Conservation (phyloP, 352 stramenopile genomes). For the Phytophthora sojae region DNA sequence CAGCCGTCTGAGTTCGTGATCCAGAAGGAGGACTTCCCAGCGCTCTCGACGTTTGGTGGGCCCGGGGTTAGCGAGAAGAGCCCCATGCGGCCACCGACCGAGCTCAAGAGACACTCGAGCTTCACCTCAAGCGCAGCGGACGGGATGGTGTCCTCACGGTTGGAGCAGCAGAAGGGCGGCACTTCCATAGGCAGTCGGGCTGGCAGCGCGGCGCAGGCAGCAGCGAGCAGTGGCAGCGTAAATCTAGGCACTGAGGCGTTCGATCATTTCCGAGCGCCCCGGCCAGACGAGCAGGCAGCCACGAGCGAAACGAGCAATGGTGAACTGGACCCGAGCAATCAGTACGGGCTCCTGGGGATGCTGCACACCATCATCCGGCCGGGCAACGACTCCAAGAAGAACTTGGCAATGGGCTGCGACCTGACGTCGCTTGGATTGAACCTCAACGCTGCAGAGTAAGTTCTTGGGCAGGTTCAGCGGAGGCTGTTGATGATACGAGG, state of each 20-base stretch:
- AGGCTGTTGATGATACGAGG: neutral
- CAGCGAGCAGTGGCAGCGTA: slow-evolving; percentile 37
- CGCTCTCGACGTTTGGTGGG: slow-evolving; percentile 74
- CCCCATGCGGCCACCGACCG: slow-evolving; percentile 44
- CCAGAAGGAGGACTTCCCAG: slow-evolving; percentile 89
- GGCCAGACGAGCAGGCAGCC: slow-evolving; percentile 32
- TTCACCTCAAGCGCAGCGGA: slow-evolving; percentile 77
- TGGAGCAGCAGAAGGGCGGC: slow-evolving; percentile 49
- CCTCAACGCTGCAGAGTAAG: slow-evolving; percentile 86
- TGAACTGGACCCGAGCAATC: slow-evolving; percentile 72
- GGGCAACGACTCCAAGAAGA: slow-evolving; percentile 76
- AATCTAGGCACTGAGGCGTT: slow-evolving; percentile 71
- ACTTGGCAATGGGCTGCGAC: slow-evolving; percentile 80
- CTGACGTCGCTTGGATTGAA: slow-evolving; percentile 86
- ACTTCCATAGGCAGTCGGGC: slow-evolving; percentile 70
- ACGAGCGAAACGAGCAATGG: slow-evolving; percentile 40
- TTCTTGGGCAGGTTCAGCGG: neutral
- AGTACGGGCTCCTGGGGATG: slow-evolving; percentile 85
- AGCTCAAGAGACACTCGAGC: slow-evolving; percentile 74
- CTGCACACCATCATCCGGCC: slow-evolving; percentile 80
- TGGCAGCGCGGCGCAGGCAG: slow-evolving; percentile 17
- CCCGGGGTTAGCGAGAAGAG: slow-evolving; percentile 59
- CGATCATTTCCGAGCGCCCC: slow-evolving; percentile 56
- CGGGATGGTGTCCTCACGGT: slow-evolving; percentile 58
- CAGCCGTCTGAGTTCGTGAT: slow-evolving; percentile 86